These are phyloP conservation scores for Tricholoma furcatifolium DNA, from an alignment of 768 basidiomycete genomes.

Conservation along the genomic window DNA sequence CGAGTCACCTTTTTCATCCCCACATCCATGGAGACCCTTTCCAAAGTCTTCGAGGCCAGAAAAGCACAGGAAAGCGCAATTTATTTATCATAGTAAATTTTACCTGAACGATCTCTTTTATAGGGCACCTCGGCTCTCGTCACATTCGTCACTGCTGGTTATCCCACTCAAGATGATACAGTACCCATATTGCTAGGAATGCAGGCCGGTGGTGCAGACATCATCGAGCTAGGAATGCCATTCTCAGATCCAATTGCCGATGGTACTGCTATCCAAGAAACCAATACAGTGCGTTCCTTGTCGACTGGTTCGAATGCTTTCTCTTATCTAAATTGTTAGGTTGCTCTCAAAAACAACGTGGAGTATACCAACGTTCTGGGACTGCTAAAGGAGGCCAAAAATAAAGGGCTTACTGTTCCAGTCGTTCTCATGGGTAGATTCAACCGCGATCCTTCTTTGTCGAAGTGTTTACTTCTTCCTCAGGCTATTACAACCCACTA, in stretches of 20 bases:
- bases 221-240: constrained; percentile 93
- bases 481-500: constrained; percentile 97
- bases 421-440: constrained; percentile 89
- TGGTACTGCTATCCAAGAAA: constrained; percentile 89
- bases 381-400: constrained; percentile 74
- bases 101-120: neutral
- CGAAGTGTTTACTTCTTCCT: constrained; percentile 5
- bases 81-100: neutral
- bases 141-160: constrained; percentile 95
- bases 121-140: constrained; percentile 65
- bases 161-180: constrained; percentile 75
- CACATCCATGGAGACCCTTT: constrained; percentile 64
- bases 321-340: constrained; percentile 40
- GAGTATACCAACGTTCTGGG: constrained; percentile 75
- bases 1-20: constrained; percentile 16
- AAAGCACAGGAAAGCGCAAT: constrained; percentile 44
- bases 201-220: constrained; percentile 90
- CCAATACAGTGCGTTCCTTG: constrained; percentile 73
- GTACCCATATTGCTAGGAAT: constrained; percentile 88
- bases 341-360: constrained; percentile 79
- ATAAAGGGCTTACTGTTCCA: constrained; percentile 79
- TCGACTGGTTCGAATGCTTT: neutral
- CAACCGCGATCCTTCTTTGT: neutral
- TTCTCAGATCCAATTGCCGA: constrained; percentile 98
- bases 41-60: constrained; percentile 67